Base-by-base conservation (phyloP, 1,139 yeast species). In the Candida neerlandica region DNA sequence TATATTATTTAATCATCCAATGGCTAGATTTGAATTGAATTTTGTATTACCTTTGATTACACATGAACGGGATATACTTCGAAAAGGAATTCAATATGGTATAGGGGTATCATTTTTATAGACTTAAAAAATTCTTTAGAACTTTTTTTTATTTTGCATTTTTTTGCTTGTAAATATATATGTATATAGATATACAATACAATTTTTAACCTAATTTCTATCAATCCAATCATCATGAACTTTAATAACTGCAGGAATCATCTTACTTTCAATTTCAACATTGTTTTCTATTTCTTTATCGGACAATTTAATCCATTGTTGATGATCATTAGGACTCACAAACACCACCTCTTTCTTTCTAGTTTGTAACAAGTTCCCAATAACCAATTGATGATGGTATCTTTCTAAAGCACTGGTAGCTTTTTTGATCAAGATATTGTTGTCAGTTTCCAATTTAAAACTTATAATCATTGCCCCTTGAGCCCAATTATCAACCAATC, bases 1-100 rank as follows among this genome's bases (percentile, higher is more conserved):
- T 1, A 56, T 94, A 3, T 77, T 89, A 16, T 90, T 86, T 63
- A 84, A 85, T 55, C 96, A 91, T 63, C 96, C 96, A 1, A 82
- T 84, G 67, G 98, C 98, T 0, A 77, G 98, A 55, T 88, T 94
- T 61, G 99, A 94, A 67, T 78, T 94, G 57, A 92, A 91, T 64
- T 85, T 92, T 57, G 88, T 88, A 1, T 66, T 92, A 35, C 99
- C 99, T 0, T 59, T 94, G 34, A 71, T 82, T 1, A 80, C 82
- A 0, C 85, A 85, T 60, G 75, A 77, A 12, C 71, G 81, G 35
- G 99, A 94, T 61, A 77, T 79, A 27, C 65, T 81, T 5, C 75
- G 97, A 59, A 91, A 89, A 64, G 99, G 99, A 0, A 66, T 94
- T 35, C 98, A 94, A 65, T 92, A 91, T 66, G 99, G 99, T 16